Evolutionary conservation across 2,329 filamentous ascomycete genomes (phyloP).

Genomic region (Paraconiothyrium sp.): DNA sequence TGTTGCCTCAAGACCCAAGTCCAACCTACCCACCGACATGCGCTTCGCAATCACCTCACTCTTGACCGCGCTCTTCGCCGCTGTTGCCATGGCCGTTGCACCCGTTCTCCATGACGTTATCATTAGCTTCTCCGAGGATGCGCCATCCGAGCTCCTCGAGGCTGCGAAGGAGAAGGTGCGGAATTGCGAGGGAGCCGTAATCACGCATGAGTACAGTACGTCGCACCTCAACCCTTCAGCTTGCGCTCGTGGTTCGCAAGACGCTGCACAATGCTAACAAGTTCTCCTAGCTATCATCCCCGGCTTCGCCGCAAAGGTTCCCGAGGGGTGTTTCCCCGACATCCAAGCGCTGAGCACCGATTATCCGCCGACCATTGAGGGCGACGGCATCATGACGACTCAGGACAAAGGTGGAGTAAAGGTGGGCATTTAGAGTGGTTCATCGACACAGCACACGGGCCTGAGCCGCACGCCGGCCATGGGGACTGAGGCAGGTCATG

Average conservation of each 20-base stretch:
- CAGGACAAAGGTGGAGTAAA: slow-evolving; percentile 26
- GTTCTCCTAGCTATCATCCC: slow-evolving; percentile 57
- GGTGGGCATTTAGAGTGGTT: slow-evolving; percentile 12
- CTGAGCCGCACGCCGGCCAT: neutral
- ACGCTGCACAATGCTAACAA: slow-evolving; percentile 7
- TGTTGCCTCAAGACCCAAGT: slow-evolving; percentile 7
- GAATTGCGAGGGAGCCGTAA: slow-evolving; percentile 68
- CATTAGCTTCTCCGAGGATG: slow-evolving; percentile 77
- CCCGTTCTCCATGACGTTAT: slow-evolving; percentile 75
- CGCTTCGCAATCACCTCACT: slow-evolving; percentile 68
- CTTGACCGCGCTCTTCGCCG: slow-evolving; percentile 67
- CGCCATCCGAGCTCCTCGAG: slow-evolving; percentile 72
- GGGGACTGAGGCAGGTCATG: neutral
- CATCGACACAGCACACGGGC: neutral
- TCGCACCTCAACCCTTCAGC: neutral
- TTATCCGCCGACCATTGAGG: slow-evolving; percentile 75
- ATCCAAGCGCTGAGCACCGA: slow-evolving; percentile 70
- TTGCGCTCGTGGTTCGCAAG: neutral
- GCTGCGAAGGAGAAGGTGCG: slow-evolving; percentile 76
- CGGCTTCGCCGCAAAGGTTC: slow-evolving; percentile 79
- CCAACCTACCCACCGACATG: slow-evolving; percentile 62
- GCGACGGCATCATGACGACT: slow-evolving; percentile 73
- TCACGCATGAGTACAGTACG: slow-evolving; percentile 78
- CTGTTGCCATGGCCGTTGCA: slow-evolving; percentile 67
- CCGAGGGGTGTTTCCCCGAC: slow-evolving; percentile 72